phyloP scores from a whole-genome alignment of 305 asterid genomes.

The Fraxinus angustifolia region DNA sequence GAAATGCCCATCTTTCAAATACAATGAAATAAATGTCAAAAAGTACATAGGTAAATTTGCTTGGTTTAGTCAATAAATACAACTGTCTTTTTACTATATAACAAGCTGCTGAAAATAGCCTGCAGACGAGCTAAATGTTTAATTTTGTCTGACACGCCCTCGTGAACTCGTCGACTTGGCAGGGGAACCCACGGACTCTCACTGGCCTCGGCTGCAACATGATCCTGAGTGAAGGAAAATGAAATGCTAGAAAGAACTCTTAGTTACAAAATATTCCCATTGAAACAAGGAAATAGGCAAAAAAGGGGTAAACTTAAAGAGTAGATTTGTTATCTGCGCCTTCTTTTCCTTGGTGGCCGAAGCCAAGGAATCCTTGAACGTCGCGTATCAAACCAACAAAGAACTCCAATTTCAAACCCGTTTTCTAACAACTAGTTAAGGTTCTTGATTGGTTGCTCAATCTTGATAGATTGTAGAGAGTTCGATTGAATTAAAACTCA shows the following conservation, averaged over 20 bases:
- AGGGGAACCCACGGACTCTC: background rate
- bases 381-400: background rate
- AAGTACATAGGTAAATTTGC: too few relatives aligned
- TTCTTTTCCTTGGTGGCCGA: too few relatives aligned
- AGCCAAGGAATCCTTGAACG: too few relatives aligned
- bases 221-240: background rate
- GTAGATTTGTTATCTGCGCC: too few relatives aligned
- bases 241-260: background rate
- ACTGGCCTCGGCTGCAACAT: background rate
- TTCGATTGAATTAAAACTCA: background rate
- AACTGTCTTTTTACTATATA: too few relatives aligned
- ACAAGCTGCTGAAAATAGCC: too few relatives aligned
- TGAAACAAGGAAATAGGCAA: background rate
- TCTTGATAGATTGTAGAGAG: background rate
- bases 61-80: too few relatives aligned
- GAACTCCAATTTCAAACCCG: background rate
- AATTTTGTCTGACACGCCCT: background rate
- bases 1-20: too few relatives aligned
- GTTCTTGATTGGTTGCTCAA: background rate
- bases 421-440: background rate
- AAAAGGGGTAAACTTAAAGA: background rate
- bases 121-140: background rate
- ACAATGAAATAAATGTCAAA: too few relatives aligned
- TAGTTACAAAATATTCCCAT: background rate
- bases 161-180: background rate